These are phyloP conservation scores for Asterochloris sp. DNA, from an alignment of 139 green algal genomes.

Conservation along the genomic window DNA sequence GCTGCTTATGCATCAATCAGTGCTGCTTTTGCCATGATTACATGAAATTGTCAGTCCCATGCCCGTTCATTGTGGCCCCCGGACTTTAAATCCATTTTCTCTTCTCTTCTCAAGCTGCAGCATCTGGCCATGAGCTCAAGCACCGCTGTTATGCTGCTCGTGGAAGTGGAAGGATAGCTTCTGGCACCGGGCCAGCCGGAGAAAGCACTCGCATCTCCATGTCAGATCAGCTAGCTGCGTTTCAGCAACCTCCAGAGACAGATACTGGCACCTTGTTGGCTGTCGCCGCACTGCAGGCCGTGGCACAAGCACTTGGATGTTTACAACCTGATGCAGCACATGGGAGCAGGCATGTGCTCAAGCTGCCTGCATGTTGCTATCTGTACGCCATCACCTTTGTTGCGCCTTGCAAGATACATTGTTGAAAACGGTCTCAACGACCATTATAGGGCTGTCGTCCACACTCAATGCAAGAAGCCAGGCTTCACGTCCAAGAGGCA, in stretches of 20 bases:
- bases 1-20: too few relatives aligned
- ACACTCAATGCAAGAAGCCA: constrained; percentile 60
- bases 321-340: background rate
- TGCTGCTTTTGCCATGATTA: too few relatives aligned
- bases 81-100: too few relatives aligned
- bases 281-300: background rate
- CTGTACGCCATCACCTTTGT: too few relatives aligned
- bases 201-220: constrained; percentile 1
- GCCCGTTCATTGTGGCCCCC: too few relatives aligned
- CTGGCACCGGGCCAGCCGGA: background rate
- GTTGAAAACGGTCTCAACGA: constrained; percentile 68
- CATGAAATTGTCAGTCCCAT: too few relatives aligned
- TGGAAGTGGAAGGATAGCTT: background rate
- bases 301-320: background rate
- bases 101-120: too few relatives aligned
- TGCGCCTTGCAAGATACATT: constrained; percentile 41
- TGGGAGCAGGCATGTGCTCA: too few relatives aligned
- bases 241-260: constrained; percentile 5
- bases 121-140: too few relatives aligned
- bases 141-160: background rate
- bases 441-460: constrained; percentile 69
- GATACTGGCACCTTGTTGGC: background rate
- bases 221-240: background rate
- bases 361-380: too few relatives aligned
- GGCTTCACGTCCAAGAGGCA: constrained; percentile 55